These are phyloP conservation scores for Tetratostichococcus sp. DNA, from an alignment of 139 green algal species.

Conservation along the genomic window DNA sequence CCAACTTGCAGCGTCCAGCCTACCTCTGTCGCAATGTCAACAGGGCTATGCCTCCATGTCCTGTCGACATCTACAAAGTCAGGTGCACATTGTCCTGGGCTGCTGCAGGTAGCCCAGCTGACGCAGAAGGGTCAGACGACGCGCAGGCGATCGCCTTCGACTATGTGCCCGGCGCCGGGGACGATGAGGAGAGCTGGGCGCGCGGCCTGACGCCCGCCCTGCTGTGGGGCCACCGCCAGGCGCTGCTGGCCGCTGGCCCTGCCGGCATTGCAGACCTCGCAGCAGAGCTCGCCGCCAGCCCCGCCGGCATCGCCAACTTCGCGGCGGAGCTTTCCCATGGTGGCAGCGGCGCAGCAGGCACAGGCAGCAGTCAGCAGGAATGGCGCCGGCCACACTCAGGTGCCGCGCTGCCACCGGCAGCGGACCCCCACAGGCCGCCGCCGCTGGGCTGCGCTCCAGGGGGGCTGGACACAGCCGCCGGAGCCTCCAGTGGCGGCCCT, in stretches of 20 bases:
- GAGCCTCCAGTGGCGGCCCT: not conserved
- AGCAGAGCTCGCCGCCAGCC: not conserved
- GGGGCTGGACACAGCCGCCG: not conserved
- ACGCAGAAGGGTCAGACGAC: not conserved
- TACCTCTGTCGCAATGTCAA: no score
- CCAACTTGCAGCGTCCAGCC: no score
- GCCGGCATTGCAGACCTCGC: slow-evolving; percentile 20
- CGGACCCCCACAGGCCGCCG: slow-evolving; percentile 24
- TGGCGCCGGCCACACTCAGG: no score
- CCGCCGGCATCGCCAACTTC: not conserved
- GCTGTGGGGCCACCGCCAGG: slow-evolving; percentile 61
- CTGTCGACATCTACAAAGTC: no score
- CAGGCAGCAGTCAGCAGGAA: slow-evolving; percentile 4
- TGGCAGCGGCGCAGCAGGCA: not conserved
- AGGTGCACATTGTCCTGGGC: not conserved
- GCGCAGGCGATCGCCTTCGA: slow-evolving; percentile 18
- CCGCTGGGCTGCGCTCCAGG: slow-evolving; percentile 24
- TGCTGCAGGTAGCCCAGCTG: not conserved
- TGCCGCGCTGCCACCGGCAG: not conserved
- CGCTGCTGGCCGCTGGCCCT: slow-evolving; percentile 52
- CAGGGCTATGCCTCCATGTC: not conserved
- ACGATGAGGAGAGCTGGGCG: slow-evolving; percentile 96
- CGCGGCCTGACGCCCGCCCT: slow-evolving; percentile 67
- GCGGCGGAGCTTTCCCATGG: not conserved
- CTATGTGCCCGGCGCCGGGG: slow-evolving; percentile 85